Percentiles rank a stretch among this genome's conserved stretches.
phyloP scores from a whole-genome alignment of 176 grass and related monocot genomes.

The Ensete glaucum region DNA sequence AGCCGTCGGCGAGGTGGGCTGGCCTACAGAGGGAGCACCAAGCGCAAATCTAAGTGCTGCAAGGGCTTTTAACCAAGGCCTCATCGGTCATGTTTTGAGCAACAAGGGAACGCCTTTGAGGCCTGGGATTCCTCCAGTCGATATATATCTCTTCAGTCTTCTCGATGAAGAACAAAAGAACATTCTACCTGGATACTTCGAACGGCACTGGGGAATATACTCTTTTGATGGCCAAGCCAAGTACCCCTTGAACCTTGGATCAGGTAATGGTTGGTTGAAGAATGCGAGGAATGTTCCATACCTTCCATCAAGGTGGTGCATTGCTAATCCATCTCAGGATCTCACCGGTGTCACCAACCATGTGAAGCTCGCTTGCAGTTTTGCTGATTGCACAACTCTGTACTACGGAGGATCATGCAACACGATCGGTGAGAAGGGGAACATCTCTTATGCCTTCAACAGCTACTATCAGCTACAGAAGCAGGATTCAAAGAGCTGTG shows the following conservation, averaged over 20 bases:
- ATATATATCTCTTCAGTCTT: constrained; percentile 87
- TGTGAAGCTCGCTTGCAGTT: constrained; percentile 64
- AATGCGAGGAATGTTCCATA: constrained; percentile 77
- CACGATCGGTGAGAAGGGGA: constrained; percentile 69
- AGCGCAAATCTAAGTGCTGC: constrained; percentile 87
- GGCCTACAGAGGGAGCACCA: constrained; percentile 86
- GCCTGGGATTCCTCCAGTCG: constrained; percentile 59
- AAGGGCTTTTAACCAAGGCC: constrained; percentile 80
- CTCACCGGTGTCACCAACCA: constrained; percentile 44
- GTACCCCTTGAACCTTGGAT: constrained; percentile 71
- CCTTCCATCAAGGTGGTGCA: constrained; percentile 77
- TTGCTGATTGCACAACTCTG: constrained; percentile 78
- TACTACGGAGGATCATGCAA: constrained; percentile 75
- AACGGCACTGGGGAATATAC: constrained; percentile 90
- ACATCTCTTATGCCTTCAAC: constrained; percentile 88
- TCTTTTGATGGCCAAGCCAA: constrained; percentile 95
- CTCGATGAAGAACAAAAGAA: constrained; percentile 87
- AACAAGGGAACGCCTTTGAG: constrained; percentile 84
- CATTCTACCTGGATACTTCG: constrained; percentile 68
- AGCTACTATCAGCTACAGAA: constrained; percentile 92
- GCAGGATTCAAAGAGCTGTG: constrained; percentile 70
- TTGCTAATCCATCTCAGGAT: constrained; percentile 49
- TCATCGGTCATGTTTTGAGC: constrained; percentile 54
- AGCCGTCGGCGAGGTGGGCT: constrained; percentile 83
- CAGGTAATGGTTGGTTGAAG: constrained; percentile 53